Base-by-base conservation (phyloP, 73 alveolate species). In the Stentor roeselii region DNA sequence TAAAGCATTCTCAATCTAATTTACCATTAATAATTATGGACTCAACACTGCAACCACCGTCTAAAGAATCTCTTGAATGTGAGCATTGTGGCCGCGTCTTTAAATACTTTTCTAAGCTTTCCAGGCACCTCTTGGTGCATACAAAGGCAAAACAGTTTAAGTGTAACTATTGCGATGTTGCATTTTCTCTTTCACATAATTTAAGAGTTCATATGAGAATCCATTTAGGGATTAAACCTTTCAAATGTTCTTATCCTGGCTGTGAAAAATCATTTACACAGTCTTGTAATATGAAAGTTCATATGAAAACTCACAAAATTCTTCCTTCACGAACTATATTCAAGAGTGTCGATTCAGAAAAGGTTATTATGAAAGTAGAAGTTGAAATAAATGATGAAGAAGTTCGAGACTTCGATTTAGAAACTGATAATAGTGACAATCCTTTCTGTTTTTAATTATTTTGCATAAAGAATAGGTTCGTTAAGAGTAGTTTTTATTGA, bases 201-300 rank as follows among this genome's bases (percentile, higher is more conserved):
- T 82, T 95, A 75, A 93, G 95, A 83, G 91, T 96, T 31, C 99
- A 95, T 89, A 74, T 95, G 86, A 82, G 98, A 36, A 95, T 91
- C 58, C 99, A 95, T 82, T 91, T 97, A 3, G 99, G 99, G 4
- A 97, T 92, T 83, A 95, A 93, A 60, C 99, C 99, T 3, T 95
- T 93, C 88, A 95, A 91, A 3, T 95, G 99, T 60, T 86, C 93
- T 4, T 93, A 59, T 77, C 97, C 96, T 0, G 97, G 96, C 60
- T 95, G 99, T 67, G 82, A 88, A 76, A 95, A 95, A 78, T 86
- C 98, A 82, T 95, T 95, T 78, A 95, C 98, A 41, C 96, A 95
- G 78, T 87, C 96, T 37, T 85, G 95, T 59, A 95, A 95, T 85
- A 84, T 95, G 78, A 88, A 95, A 38, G 99, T 98, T 15, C 99